Evolutionary conservation across 2,329 filamentous ascomycete genomes (phyloP).

Genomic region (Neonectria magnoliae): DNA sequence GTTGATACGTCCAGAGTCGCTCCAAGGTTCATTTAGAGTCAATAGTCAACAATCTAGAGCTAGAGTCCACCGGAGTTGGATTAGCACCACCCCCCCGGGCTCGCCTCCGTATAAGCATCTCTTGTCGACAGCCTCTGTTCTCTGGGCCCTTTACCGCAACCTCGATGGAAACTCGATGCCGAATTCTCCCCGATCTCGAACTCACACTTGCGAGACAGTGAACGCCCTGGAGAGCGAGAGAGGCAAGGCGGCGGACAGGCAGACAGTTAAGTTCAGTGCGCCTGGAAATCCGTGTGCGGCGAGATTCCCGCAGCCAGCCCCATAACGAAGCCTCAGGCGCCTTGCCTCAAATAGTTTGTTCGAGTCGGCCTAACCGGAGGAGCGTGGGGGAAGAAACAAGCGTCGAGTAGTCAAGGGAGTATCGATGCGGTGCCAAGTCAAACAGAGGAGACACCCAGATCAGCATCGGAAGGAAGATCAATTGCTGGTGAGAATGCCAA

Average conservation of each 20-base stretch:
- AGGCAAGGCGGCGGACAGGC: not conserved
- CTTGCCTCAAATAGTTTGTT: not conserved
- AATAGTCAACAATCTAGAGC: not conserved
- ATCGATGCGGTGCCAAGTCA: not conserved
- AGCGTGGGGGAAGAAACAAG: not conserved
- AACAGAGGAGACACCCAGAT: not conserved
- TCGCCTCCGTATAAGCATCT: not conserved
- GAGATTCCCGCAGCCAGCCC: slow-evolving; percentile 10
- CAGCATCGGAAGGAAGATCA: no score
- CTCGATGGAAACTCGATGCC: not conserved
- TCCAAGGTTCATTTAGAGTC: not conserved
- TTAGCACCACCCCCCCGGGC: not conserved
- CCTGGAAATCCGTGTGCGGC: not conserved
- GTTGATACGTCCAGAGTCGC: not conserved
- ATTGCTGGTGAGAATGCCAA: no score
- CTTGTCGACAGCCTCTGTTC: not conserved
- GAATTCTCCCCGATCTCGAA: not conserved
- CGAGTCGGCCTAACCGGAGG: not conserved
- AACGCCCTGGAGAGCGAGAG: not conserved
- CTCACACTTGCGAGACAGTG: not conserved
- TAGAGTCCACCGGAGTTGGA: not conserved
- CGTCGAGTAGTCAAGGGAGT: slow-evolving; percentile 12
- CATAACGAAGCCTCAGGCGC: slow-evolving; percentile 27
- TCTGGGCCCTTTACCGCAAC: no score
- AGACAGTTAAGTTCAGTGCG: no score